Base-by-base conservation (phyloP, 148 eudicot species). In the Rhododendron ovatum region DNA sequence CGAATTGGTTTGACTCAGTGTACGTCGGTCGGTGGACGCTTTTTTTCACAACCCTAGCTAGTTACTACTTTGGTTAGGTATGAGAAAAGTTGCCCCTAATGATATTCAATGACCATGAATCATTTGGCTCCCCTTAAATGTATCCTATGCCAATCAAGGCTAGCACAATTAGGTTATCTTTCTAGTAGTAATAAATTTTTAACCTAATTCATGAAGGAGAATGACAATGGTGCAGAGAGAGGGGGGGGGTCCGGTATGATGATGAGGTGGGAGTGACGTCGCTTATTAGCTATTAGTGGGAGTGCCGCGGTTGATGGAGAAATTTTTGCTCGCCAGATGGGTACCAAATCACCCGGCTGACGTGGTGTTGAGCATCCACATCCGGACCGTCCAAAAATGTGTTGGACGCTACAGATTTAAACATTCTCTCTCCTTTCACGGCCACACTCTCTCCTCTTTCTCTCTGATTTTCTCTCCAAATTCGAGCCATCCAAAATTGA, bases 241-340 rank as follows among this genome's bases (percentile, higher is more conserved):
- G 28, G 3, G 45, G 0, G 43, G 45, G 45, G 45, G 7, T 41
- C 1, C 20, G 28, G 28, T 63, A n/a, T 8, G 37, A 28, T 28
- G 20, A 85, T 80, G 84, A 80, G 69, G 79, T 33, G 41, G 50
- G 78, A 18, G 17, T 80, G 53, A 45, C 35, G 51, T 86, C 74
- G 65, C 69, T 26, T n/a, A 7, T 26, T 30, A 82, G 76, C 79
- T 74, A 85, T 47, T 2, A 9, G 50, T 47, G 50, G 50, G 50
- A 47, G 61, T 13, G 37, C 39, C 76, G 78, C 4, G 45, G 78
- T 37, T 35, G 13, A 26, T 69, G 33, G 28, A 35, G 33, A 17
- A 20, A 41, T 41, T 41, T 5, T 41, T 6, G 43, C 1, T 7
- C 6, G 43, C 43, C 43, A 1, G 43, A 7, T 41, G 43, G 43